These are phyloP conservation scores for Silene conica DNA, from an alignment of 148 eudicot species.

Conservation along the genomic window DNA sequence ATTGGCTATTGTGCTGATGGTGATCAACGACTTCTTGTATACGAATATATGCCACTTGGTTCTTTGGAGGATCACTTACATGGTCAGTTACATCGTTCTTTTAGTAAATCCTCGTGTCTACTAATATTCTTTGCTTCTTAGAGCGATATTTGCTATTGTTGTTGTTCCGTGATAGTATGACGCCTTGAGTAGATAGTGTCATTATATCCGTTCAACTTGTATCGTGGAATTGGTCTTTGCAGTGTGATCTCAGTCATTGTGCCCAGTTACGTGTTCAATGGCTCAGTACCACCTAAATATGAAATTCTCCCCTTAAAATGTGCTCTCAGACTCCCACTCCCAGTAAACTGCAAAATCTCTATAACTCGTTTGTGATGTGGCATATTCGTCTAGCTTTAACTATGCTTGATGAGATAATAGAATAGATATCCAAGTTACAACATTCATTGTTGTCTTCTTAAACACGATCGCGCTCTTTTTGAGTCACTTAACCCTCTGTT, in stretches of 20 bases:
- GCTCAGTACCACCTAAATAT: too few relatives aligned
- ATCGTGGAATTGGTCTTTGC: background rate
- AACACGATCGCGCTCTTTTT: too few relatives aligned
- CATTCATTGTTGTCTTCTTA: too few relatives aligned
- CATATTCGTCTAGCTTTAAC: background rate
- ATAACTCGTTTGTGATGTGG: background rate
- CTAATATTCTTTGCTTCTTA: background rate
- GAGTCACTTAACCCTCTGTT: too few relatives aligned
- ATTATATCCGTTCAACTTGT: background rate
- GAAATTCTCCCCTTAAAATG: too few relatives aligned
- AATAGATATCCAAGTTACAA: too few relatives aligned
- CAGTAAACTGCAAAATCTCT: background rate
- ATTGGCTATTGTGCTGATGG: slow-evolving; percentile 99
- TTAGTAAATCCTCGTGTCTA: background rate
- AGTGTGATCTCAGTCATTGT: background rate
- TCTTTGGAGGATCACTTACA: slow-evolving; percentile 97
- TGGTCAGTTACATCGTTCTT: slow-evolving; percentile 41
- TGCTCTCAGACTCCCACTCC: too few relatives aligned
- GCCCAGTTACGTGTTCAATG: too few relatives aligned
- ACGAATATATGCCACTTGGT: slow-evolving; percentile 94
- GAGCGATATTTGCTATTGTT: background rate
- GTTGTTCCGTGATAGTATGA: background rate
- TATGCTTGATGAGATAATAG: background rate
- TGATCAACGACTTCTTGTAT: slow-evolving; percentile 95
- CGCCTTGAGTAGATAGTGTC: background rate